Conservation (phyloP, 1,284 basidiomycete species). For the Cutaneotrichosporon sp. region DNA sequence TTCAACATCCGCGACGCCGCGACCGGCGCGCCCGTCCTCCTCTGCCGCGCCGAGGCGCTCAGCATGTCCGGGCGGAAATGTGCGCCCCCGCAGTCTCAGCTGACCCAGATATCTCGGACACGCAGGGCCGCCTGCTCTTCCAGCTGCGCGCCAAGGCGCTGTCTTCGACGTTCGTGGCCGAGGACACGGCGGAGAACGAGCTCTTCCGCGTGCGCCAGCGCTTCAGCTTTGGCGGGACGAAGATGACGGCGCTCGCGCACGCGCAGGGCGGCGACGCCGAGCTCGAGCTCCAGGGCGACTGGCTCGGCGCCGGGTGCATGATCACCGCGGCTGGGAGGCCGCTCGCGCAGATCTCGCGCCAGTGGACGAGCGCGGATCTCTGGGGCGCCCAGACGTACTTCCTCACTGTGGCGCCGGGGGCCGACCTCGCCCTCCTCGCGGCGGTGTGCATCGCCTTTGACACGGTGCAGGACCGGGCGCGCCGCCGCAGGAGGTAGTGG, state of each 20-base stretch:
- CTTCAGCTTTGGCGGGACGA: constrained; percentile 39
- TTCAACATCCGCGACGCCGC: no score
- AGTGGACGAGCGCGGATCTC: constrained; percentile 40
- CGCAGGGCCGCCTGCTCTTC: constrained; percentile 39
- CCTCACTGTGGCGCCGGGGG: constrained; percentile 52
- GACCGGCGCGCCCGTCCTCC: no score
- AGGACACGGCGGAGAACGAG: constrained; percentile 35
- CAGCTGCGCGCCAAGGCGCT: constrained; percentile 40
- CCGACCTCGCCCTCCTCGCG: constrained; percentile 55
- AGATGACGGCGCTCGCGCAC: constrained; percentile 45
- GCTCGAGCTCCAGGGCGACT: constrained; percentile 44
- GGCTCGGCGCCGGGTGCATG: constrained; percentile 45
- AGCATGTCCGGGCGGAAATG: background rate
- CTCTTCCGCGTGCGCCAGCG: constrained; percentile 44
- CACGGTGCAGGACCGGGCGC: constrained; percentile 42
- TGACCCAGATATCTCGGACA: constrained; percentile 39
- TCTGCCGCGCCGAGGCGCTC: background rate
- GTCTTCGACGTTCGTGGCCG: constrained; percentile 37
- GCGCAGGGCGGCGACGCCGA: constrained; percentile 29
- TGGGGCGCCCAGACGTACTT: constrained; percentile 51
- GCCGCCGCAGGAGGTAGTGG: background rate
- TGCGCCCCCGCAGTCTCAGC: background rate
- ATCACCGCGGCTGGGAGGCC: constrained; percentile 34
- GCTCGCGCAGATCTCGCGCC: constrained; percentile 46
- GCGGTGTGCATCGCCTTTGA: constrained; percentile 55